Evolutionary conservation across 164 flowering plant genomes (phyloP).

Genomic region (Magnolia changhungtana): DNA sequence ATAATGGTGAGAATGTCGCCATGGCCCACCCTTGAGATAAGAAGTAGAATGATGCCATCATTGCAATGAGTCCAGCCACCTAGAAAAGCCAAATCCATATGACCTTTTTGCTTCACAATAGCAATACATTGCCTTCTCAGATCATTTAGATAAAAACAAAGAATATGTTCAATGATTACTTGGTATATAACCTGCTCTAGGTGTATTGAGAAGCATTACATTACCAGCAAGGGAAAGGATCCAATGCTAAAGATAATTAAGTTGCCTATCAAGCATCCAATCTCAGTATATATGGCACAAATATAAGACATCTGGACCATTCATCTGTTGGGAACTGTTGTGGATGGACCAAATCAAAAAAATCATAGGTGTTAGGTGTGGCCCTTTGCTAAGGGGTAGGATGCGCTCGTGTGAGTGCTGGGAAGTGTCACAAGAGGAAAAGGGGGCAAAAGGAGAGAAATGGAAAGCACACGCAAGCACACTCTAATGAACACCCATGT

Average conservation of each 20-base stretch:
- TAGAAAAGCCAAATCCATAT: conserved; percentile 20
- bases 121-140: background rate
- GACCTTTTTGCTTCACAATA: background rate
- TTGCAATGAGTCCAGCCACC: conserved; percentile 92
- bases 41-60: conserved; percentile 80
- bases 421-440: no score
- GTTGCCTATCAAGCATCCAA: background rate
- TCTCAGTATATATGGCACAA: background rate
- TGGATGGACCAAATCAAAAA: no score
- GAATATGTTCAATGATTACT: background rate
- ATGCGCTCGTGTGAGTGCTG: no score
- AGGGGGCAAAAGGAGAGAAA: no score
- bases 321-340: no score
- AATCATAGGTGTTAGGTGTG: no score
- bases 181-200: background rate
- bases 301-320: no score
- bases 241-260: background rate
- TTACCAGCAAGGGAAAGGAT: background rate
- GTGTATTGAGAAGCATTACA: background rate
- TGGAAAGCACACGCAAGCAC: no score
- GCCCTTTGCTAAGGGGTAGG: no score
- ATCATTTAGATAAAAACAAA: background rate
- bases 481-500: no score
- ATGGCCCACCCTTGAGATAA: conserved; percentile 91
- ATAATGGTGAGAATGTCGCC: conserved; percentile 68